Conservation (phyloP, 108 stramenopile species). For the Parietichytrium sp. region DNA sequence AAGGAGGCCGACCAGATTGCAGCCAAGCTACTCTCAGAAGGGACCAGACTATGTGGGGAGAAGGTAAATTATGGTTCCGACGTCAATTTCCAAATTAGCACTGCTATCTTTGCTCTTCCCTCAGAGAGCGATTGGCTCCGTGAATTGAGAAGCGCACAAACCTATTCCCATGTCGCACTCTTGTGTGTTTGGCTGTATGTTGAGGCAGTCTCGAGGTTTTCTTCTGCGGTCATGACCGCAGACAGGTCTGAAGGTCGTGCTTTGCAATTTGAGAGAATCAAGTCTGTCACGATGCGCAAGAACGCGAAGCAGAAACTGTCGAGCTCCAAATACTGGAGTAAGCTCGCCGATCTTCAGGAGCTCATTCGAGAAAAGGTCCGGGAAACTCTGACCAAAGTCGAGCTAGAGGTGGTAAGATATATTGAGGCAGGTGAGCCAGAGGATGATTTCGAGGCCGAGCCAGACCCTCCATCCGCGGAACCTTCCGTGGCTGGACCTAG, state of each 20-base stretch:
- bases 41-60: neutral
- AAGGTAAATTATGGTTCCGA: neutral
- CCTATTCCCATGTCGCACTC: slow-evolving; percentile 1
- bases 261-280: slow-evolving; percentile 2
- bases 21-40: neutral
- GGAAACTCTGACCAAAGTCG: neutral
- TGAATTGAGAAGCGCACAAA: neutral
- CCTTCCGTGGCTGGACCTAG: too few species aligned
- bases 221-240: neutral
- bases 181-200: neutral
- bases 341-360: neutral
- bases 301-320: neutral
- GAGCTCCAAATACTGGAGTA: neutral
- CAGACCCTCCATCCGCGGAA: too few species aligned
- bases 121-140: slow-evolving; percentile 14
- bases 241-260: neutral
- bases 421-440: too few species aligned
- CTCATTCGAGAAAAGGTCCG: slow-evolving; percentile 7
- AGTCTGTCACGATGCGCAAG: neutral
- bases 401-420: slow-evolving; percentile 17
- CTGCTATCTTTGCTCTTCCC: neutral
- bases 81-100: neutral
- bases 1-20: neutral
- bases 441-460: too few species aligned
- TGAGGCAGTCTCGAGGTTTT: slow-evolving; percentile 11